Percentiles rank a stretch among this genome's conserved stretches.
Evolutionary conservation across 306 rosid genomes (phyloP).

Genomic region (Arachis stenosperma): DNA sequence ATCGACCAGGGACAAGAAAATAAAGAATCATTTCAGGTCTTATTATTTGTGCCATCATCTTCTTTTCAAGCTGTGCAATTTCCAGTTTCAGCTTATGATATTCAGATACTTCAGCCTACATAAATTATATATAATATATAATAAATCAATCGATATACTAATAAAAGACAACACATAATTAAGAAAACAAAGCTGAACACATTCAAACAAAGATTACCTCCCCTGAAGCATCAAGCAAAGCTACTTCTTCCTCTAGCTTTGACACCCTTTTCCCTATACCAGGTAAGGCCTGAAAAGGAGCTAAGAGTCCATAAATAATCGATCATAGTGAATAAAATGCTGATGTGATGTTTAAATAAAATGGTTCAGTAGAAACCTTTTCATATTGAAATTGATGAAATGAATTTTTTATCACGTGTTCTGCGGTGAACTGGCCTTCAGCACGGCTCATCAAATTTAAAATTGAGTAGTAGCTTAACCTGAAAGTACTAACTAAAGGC

Average conservation of each 20-base stretch:
- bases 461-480: conserved; percentile 98
- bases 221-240: conserved; percentile 84
- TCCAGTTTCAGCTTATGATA: conserved; percentile 89
- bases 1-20: conserved; percentile 93
- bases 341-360: conserved; percentile 26
- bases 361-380: conserved; percentile 65
- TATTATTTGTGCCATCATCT: conserved; percentile 85
- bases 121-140: conserved; percentile 6
- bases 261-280: conserved; percentile 83
- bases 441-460: conserved; percentile 98
- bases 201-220: conserved; percentile 58
- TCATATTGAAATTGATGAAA: conserved; percentile 97
- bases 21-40: conserved; percentile 90
- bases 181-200: conserved; percentile 31
- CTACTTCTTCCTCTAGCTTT: conserved; percentile 86
- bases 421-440: conserved; percentile 98
- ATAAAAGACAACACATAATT: conserved; percentile 12
- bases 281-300: conserved; percentile 75
- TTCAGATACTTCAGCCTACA: conserved; percentile 89
- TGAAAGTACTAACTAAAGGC: conserved; percentile 94
- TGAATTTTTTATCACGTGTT: conserved; percentile 89
- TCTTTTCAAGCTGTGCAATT: conserved; percentile 81
- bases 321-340: conserved; percentile 29
- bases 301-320: conserved; percentile 21
- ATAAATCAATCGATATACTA: conserved; percentile 8